Base-by-base conservation (phyloP, 495 filamentous ascomycete species). In the Physcia stellaris region DNA sequence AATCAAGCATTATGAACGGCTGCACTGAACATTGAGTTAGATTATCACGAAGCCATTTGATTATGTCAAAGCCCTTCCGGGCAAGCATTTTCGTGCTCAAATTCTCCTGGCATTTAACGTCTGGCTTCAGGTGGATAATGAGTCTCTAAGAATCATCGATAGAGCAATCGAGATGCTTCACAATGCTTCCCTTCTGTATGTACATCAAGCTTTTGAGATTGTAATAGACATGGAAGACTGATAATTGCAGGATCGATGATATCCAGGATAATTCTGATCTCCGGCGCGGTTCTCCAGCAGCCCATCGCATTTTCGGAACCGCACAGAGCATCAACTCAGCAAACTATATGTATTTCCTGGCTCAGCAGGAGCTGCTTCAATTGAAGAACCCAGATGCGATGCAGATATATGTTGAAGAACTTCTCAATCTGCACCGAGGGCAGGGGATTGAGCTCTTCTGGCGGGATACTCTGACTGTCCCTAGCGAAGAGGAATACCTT, bases 291-390 rank as follows among this genome's bases (percentile, higher is more conserved):
- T 67, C 84, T 21, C 88, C 88, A 5, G 88, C 93, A 21, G 85
- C 88, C 1, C 86, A 96, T 60, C 75, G 67, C 52, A 94, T 96
- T 43, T 96, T 88, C 53, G 88, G 88, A 43, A 80, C 81, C 1
- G 81, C 88, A 4, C 87, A 95, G 55, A 94, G 86, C 27, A 93
- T 96, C 56, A 96, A 96, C 64, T 80, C 76, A 19, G 85, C 86
- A 34, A 96, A 96, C 62, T 96, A 94, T 57, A 73, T 92, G 39
- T 94, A 94, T 63, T 95, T 95, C 51, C 68, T 73, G 39, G 88
- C 88, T 1, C 67, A 94, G 21, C 75, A 83, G 46, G 61, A 67
- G 22, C 42, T 69, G 9, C 32, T 42, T 4, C 48, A 55, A n/a
- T 40, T 71, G 33, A 42, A 54, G 5, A 59, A 56, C 31, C 49